Evolutionary conservation across 257 asterid genomes (phyloP), one percentile per base, ranked within the genome.

Genomic region (Sherardia arvensis): DNA sequence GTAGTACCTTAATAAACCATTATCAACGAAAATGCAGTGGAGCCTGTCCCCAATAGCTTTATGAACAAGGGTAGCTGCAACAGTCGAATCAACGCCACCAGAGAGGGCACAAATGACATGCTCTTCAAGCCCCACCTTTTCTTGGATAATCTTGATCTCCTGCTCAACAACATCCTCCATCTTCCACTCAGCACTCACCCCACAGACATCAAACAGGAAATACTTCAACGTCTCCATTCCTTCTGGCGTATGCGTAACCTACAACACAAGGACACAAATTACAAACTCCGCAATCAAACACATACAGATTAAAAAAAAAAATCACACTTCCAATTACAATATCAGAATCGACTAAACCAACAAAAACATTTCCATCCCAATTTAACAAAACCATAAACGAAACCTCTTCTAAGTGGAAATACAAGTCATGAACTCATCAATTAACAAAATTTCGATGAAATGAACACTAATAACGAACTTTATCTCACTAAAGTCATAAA

Each of bases 31-130:
- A 65, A 86, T 80, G 67, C 97, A 93, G 63, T 93, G 99, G 71
- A 93, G 99, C 66, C 99, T 85, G 54, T 90, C 94, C 38, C 99
- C 97, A 68, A 90, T 90, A 30, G 99, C 99, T 69, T 80, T 81
- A 67, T 93, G 95, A 66, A 93, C 99, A 69, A 93, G 90, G 28
- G 94, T 90, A 54, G 95, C 99, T 18, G 99, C 97, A 54, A 93
- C 99, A 4, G 97, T 81, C 27, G 99, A 90, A 79, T 93, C 99
- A 6, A 93, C 99, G 20, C 97, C 99, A 43, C 99, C 99, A 53
- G 99, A 93, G 61, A 90, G 73, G 4, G 96, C 99, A 84, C 99
- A 93, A 27, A 93, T 93, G 30, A 93, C 99, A 57, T 81, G 97
- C 38, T 90, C 97, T 34, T 83, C 92, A 57, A 84, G 67, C 30